Conservation (phyloP, 2,329 filamentous ascomycete species). For the Hypoxylon sp. region DNA sequence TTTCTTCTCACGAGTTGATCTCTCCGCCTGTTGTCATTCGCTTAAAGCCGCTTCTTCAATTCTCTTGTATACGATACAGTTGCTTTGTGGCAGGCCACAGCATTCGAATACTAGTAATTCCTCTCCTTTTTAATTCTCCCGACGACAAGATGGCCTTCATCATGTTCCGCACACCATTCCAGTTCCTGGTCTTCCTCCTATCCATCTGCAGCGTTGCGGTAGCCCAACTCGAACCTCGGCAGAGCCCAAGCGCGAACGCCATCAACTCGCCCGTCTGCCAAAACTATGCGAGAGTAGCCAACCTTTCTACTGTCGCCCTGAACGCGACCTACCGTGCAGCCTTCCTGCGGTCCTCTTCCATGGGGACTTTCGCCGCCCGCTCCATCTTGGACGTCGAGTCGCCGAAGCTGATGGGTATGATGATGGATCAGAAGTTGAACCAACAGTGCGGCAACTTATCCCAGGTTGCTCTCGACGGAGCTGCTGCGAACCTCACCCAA, state of each 20-base stretch:
- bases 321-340: constrained; percentile 64
- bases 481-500: constrained; percentile 61
- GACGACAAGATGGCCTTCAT: constrained; percentile 43
- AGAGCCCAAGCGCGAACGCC: constrained; percentile 44
- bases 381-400: constrained; percentile 61
- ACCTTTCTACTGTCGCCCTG: constrained; percentile 62
- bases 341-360: constrained; percentile 60
- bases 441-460: constrained; percentile 63
- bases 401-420: constrained; percentile 57
- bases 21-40: constrained; percentile 39
- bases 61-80: constrained; percentile 35
- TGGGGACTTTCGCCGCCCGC: constrained; percentile 58
- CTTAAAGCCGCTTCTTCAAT: constrained; percentile 42
- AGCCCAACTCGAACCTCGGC: constrained; percentile 46
- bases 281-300: constrained; percentile 63
- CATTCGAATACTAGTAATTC: constrained; percentile 33
- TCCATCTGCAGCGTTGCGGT: constrained; percentile 45
- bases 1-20: constrained; percentile 44
- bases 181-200: constrained; percentile 44
- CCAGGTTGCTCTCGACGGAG: constrained; percentile 60
- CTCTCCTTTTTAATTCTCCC: constrained; percentile 12
- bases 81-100: constrained; percentile 50
- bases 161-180: constrained; percentile 42
- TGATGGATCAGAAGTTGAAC: constrained; percentile 60
- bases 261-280: constrained; percentile 53